Evolutionary conservation across 306 rosid genomes (phyloP).

Genomic region (Arachis hypogaea): DNA sequence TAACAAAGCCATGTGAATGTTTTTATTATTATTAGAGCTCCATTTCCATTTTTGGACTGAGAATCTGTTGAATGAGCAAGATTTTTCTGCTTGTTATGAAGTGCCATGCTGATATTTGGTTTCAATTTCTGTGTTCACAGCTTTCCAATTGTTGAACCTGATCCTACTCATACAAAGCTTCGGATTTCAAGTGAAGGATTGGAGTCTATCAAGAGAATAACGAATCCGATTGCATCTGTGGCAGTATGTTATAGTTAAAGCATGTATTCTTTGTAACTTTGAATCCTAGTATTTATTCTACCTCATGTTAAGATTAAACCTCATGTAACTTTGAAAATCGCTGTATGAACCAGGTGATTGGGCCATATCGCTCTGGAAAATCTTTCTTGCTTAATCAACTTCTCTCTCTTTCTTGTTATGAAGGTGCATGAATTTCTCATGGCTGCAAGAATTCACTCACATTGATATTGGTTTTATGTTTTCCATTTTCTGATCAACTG

Average conservation of each 20-base stretch:
- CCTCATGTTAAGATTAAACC: too few relatives aligned
- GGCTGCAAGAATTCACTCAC: conserved; percentile 29
- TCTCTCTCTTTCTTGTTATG: conserved; percentile 93
- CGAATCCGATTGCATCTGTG: conserved; percentile 86
- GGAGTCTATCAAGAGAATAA: conserved; percentile 81
- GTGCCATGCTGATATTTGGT: not conserved
- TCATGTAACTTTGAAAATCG: too few relatives aligned
- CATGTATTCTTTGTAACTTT: conserved; percentile 11
- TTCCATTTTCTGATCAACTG: conserved; percentile 1
- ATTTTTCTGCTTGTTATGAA: conserved; percentile 22
- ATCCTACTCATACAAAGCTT: conserved; percentile 89
- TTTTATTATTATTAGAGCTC: too few relatives aligned
- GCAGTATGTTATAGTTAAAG: conserved; percentile 62
- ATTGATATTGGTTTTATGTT: not conserved
- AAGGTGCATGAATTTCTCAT: conserved; percentile 55
- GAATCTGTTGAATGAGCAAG: not conserved
- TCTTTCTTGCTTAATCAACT: conserved; percentile 95
- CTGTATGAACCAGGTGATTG: conserved; percentile 69
- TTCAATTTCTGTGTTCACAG: conserved; percentile 46
- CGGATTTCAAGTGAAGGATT: conserved; percentile 88
- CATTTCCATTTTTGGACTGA: not conserved
- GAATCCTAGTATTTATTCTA: not conserved
- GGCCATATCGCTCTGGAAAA: conserved; percentile 97
- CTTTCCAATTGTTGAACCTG: conserved; percentile 94
- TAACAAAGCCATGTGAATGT: too few relatives aligned